Base-by-base conservation (phyloP, 2,329 filamentous ascomycete species). In the Cercospora sojina region DNA sequence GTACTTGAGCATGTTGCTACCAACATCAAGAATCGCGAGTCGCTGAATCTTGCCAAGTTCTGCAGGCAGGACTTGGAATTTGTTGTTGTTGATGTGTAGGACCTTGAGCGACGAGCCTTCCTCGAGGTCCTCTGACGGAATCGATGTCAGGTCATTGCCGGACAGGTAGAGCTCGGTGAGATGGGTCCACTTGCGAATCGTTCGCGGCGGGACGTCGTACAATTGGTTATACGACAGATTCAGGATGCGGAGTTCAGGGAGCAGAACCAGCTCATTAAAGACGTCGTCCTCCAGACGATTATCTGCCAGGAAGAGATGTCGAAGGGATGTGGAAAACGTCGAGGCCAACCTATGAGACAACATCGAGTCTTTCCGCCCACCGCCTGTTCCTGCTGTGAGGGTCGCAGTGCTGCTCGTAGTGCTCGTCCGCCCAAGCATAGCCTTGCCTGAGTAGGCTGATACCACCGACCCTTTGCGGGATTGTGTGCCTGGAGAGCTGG, bases 191-290 rank as follows among this genome's bases (percentile, higher is more conserved):
- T 90, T 90, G 78, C 90, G 91, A 74, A 99, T 90, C 1, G 93
- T 91, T 64, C 93, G 86, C 68, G 93, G 90, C 2, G 95, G 95
- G 79, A 99, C 90, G 73, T 99, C 95, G 67, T 91, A 93, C 56
- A 99, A 86, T 69, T 93, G 90, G 73, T 99, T 99, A 81, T 97
- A 98, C 0, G 94, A 96, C 32, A 99, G 80, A 73, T 99, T 99
- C 66, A 99, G 85, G 25, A 96, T 87, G 23, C 94, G 89, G 60
- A 99, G 81, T 78, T 98, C 95, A 2, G 88, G 85, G 3, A 98
- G 85, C 3, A 94, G 83, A 0, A 88, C 91, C 53, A 99, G 84
- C 77, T 98, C 91, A 70, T 97, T 93, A 76, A 98, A 98, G 0
- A 97, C 91, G 73, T 98, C 94, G 73, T 98, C 95, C 64, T 95